Evolutionary conservation across 78 protist genomes (phyloP), one percentile per base, ranked within the genome.

Genomic region (Mantamonas sphyraenae): DNA sequence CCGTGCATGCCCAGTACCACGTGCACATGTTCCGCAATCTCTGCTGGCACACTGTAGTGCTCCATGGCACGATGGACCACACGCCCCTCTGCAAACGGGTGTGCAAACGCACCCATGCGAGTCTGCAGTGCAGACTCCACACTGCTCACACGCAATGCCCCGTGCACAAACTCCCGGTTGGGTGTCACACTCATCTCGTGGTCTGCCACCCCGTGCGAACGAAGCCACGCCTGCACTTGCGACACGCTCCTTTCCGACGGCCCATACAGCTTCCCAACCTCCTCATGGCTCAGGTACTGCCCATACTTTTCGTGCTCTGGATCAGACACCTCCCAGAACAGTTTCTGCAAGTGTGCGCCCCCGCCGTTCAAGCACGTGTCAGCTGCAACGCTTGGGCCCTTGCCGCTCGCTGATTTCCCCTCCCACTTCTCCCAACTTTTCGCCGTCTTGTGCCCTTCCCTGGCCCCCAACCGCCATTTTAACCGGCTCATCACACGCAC

Each of bases 251-350:
- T 31, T 2, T 38, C 9, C 12, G 37, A 2, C 38, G 40, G 55
- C 38, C 3, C 35, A 22, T 39, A 51, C 31, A 64, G 53, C 1
- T 2, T 12, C 24, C 28, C 22, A 19, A 64, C n/a, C 55, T 64
- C 37, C 26, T 8, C 53, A 4, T 26, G 1, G 38, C 28, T 19
- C n/a, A 40, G 47, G 69, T 14, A 26, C 69, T 64, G 16, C 19
- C 69, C 55, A 38, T 64, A 64, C 55, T 3, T 10, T 14, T 12
- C 31, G 55, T 64, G 17, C 24, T 17, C 31, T 1, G 69, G 69
- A 17, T 9, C 17, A 3, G 69, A 64, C 55, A 64, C 69, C 9
- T 9, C 55, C 55, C 53, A 64, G 53, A 64, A 40, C n/a, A n/a
- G n/a, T n/a, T n/a, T n/a, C n/a, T n/a, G n/a, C n/a, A n/a, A n/a